phyloP scores from a whole-genome alignment of 176 grass and related monocot genomes.

The Secale cereale region DNA sequence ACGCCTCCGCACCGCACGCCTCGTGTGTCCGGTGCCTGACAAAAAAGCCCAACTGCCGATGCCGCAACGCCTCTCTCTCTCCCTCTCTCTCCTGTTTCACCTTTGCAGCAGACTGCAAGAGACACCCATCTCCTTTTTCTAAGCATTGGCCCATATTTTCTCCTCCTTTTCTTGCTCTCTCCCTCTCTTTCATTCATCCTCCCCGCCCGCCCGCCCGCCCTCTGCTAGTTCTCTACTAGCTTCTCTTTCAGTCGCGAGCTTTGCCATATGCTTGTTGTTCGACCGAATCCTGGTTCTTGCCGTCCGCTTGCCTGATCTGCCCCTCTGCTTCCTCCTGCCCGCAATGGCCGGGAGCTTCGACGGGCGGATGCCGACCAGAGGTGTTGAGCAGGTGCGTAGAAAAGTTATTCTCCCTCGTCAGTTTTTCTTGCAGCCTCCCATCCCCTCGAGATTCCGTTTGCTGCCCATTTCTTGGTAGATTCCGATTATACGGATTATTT shows the following conservation, averaged over 20 bases:
- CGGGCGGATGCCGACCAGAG: constrained; percentile 60
- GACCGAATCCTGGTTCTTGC: neutral
- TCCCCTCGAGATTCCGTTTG: neutral
- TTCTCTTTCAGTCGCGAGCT: neutral
- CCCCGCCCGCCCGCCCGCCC: too few species aligned
- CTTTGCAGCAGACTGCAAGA: constrained; percentile 18
- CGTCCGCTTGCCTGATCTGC: neutral
- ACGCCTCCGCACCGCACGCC: neutral
- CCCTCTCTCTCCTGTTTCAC: neutral
- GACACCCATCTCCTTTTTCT: constrained; percentile 3
- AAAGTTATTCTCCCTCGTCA: neutral
- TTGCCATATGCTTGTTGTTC: neutral
- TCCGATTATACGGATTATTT: neutral
- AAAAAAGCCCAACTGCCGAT: neutral
- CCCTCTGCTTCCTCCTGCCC: neutral
- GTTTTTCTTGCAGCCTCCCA: neutral
- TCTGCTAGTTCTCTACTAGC: neutral
- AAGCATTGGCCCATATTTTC: constrained; percentile 23
- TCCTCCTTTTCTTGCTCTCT: constrained; percentile 6
- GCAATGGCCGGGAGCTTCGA: constrained; percentile 71
- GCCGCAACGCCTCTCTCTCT: neutral
- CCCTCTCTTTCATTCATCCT: constrained; percentile 22
- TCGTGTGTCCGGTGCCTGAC: neutral
- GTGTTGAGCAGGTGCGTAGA: constrained; percentile 64
- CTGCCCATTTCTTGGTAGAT: neutral